Evolutionary conservation across 768 basidiomycete species (phyloP).

Genomic region (Ramaria sp.): DNA sequence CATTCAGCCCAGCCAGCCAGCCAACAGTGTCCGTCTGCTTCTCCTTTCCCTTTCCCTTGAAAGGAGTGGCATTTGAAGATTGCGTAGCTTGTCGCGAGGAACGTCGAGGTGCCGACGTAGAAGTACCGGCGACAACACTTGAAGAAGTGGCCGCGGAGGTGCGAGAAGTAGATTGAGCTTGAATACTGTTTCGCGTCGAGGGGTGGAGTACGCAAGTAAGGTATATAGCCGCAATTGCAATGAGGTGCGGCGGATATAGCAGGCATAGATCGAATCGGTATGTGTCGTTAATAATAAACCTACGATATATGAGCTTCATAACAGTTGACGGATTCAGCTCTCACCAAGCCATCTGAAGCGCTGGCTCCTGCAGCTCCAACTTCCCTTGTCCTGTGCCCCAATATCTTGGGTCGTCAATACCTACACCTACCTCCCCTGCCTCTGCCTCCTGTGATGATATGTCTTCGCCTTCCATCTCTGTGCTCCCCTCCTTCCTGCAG

Average conservation of each 20-base stretch:
- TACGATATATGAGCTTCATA: constrained; percentile 20
- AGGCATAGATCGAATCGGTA: constrained; percentile 90
- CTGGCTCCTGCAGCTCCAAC: constrained; percentile 62
- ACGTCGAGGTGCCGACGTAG: constrained; percentile 33
- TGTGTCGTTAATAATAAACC: constrained; percentile 96
- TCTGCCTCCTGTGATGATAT: constrained; percentile 30
- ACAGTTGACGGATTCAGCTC: constrained; percentile 15
- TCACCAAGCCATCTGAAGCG: constrained; percentile 87
- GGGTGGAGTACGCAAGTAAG: constrained; percentile 71
- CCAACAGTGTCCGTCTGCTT: constrained; percentile 44
- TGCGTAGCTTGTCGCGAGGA: constrained; percentile 39
- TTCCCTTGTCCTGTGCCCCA: constrained; percentile 77
- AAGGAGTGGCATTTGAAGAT: constrained; percentile 19
- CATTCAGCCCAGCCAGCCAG: constrained; percentile 80
- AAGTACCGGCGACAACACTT: too few species aligned
- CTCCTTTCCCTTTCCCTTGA: constrained; percentile 12
- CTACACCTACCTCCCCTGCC: constrained; percentile 40
- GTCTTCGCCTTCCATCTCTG: constrained; percentile 27
- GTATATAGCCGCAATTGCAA: constrained; percentile 87
- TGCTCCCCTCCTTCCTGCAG: constrained; percentile 46
- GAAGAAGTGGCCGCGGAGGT: constrained; percentile 10
- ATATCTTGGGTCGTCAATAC: constrained; percentile 47
- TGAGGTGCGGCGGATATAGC: constrained; percentile 90
- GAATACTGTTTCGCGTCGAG: constrained; percentile 32
- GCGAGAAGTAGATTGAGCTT: constrained; percentile 24